Evolutionary conservation across 2,329 filamentous ascomycete species (phyloP).

Genomic region (Colletotrichum echinochloae): DNA sequence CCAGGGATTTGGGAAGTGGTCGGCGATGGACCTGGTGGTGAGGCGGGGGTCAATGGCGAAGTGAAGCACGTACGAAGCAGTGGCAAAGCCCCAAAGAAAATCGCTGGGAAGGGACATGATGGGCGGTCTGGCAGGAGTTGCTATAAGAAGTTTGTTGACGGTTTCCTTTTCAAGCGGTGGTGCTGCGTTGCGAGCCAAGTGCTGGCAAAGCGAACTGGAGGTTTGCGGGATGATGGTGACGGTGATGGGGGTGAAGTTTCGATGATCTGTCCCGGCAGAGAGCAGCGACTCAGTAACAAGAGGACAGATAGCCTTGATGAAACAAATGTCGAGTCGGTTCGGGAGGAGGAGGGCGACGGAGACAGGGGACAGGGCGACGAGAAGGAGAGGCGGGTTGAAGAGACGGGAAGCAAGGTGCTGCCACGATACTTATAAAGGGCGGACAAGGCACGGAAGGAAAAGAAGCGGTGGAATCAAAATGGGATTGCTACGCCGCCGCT

Average conservation of each 20-base stretch:
- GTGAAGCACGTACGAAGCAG: conserved; percentile 70
- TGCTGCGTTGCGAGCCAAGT: background rate
- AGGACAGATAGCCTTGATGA: background rate
- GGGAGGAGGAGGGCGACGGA: conserved; percentile 9
- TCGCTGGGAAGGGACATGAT: conserved; percentile 73
- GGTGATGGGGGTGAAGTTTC: background rate
- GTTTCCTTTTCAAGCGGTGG: background rate
- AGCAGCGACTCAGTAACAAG: conserved; percentile 18
- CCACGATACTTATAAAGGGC: conserved; percentile 35
- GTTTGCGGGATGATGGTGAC: background rate
- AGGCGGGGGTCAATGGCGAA: conserved; percentile 6
- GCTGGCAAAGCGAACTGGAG: background rate
- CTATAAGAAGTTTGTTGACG: background rate
- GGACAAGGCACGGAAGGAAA: background rate
- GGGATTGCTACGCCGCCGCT: background rate
- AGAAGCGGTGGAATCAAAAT: conserved; percentile 17
- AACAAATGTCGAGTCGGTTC: conserved; percentile 5
- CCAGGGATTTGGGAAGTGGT: conserved; percentile 11
- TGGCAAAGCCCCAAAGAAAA: conserved; percentile 85
- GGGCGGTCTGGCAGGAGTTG: conserved; percentile 21
- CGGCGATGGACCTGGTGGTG: background rate
- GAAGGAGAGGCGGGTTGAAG: conserved; percentile 10
- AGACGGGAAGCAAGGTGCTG: conserved; percentile 18
- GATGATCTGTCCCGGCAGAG: conserved; percentile 3
- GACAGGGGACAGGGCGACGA: conserved; percentile 5